Evolutionary conservation across 495 filamentous ascomycete genomes (phyloP).

Genomic region (Trichoderma virens): DNA sequence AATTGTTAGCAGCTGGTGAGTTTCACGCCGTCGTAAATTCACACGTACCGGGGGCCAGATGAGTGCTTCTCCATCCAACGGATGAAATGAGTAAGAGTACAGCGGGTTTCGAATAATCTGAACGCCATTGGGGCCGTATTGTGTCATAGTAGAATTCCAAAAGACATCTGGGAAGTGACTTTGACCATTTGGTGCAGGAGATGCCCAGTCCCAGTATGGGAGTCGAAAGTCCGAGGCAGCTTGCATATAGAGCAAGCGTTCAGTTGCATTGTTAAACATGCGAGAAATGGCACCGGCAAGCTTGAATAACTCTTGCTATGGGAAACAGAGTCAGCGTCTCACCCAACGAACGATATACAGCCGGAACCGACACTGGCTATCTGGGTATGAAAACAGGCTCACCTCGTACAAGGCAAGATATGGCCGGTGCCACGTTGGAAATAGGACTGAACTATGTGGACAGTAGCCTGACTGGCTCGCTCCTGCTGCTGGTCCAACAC

Average conservation of each 20-base stretch:
- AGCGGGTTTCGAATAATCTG: slow-evolving; percentile 54
- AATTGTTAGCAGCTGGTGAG: slow-evolving; percentile 15
- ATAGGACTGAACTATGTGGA: slow-evolving; percentile 55
- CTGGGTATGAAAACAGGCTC: background rate
- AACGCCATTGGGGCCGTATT: slow-evolving; percentile 45
- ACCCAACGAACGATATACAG: background rate
- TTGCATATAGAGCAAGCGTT: slow-evolving; percentile 35
- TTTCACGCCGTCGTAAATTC: no score
- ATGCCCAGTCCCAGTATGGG: slow-evolving; percentile 66
- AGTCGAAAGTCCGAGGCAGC: slow-evolving; percentile 51
- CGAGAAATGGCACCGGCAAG: slow-evolving; percentile 44
- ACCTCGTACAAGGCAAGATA: slow-evolving; percentile 65
- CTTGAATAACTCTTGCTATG: slow-evolving; percentile 52
- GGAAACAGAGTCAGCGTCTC: background rate
- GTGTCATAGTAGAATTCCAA: slow-evolving; percentile 34
- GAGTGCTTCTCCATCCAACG: slow-evolving; percentile 39
- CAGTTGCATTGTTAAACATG: slow-evolving; percentile 39
- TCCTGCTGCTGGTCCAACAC: slow-evolving; percentile 40
- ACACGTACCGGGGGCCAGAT: slow-evolving; percentile 36
- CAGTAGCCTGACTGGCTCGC: slow-evolving; percentile 53
- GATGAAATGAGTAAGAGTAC: slow-evolving; percentile 52
- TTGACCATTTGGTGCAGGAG: slow-evolving; percentile 36
- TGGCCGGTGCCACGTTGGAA: slow-evolving; percentile 64
- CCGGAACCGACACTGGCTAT: slow-evolving; percentile 1
- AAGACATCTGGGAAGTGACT: slow-evolving; percentile 44